phyloP scores from a whole-genome alignment of 225 moss, liverwort and hornwort genomes.

The Rhytidiadelphus loreus region DNA sequence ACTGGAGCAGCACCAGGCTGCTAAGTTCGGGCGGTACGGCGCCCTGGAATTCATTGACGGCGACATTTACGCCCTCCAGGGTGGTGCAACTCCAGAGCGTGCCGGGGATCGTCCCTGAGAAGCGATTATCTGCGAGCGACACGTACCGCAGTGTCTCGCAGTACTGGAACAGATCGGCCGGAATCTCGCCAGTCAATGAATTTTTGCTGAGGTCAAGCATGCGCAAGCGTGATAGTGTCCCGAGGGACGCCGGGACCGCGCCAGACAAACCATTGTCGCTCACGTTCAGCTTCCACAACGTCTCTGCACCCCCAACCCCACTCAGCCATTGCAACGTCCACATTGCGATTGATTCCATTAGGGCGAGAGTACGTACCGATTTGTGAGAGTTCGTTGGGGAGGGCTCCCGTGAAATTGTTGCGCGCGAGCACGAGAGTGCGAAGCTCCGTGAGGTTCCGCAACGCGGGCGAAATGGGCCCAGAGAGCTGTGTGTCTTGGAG shows the following conservation, averaged over 20 bases:
- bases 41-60: constrained; percentile 28
- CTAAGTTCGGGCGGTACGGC: constrained; percentile 10
- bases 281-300: constrained; percentile 63
- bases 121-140: constrained; percentile 41
- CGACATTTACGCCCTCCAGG: constrained; percentile 24
- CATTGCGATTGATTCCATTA: neutral
- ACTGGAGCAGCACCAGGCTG: constrained; percentile 13
- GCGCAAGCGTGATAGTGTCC: constrained; percentile 30
- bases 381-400: constrained; percentile 32
- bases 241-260: constrained; percentile 33
- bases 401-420: constrained; percentile 40
- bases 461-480: constrained; percentile 39
- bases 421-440: constrained; percentile 31
- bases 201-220: constrained; percentile 55
- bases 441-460: constrained; percentile 50
- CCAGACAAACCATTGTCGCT: constrained; percentile 63
- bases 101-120: constrained; percentile 53
- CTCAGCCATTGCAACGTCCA: neutral
- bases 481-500: constrained; percentile 33
- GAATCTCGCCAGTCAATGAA: constrained; percentile 42
- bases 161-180: constrained; percentile 32
- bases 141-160: constrained; percentile 44
- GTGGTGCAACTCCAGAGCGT: constrained; percentile 37
- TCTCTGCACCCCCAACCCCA: constrained; percentile 9
- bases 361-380: constrained; percentile 6